Evolutionary conservation across 768 basidiomycete species (phyloP).

Genomic region (Scleroderma bovista): DNA sequence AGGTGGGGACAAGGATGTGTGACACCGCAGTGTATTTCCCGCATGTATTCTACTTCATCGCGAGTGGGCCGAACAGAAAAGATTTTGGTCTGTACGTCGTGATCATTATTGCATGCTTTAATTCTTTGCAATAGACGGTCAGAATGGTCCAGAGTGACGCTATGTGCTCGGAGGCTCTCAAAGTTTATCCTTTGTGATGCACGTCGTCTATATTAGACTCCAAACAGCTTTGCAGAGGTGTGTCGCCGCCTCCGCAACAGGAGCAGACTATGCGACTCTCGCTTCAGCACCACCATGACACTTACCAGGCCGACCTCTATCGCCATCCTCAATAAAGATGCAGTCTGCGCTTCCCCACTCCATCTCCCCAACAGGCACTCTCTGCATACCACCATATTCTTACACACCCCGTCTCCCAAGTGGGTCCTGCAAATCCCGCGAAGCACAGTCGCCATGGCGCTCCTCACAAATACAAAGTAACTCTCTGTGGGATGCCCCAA

Average conservation of each 20-base stretch:
- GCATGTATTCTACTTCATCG: no score
- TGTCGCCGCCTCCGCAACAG: slow-evolving; percentile 32
- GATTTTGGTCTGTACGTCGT: not conserved
- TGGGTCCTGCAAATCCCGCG: slow-evolving; percentile 48
- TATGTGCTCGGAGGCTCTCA: no score
- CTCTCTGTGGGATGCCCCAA: slow-evolving; percentile 64
- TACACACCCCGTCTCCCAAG: slow-evolving; percentile 56
- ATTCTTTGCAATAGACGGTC: no score
- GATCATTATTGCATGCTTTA: not conserved
- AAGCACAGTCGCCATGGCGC: slow-evolving; percentile 74
- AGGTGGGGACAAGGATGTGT: slow-evolving; percentile 36
- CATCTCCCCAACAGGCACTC: slow-evolving; percentile 59
- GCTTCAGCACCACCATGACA: slow-evolving; percentile 65
- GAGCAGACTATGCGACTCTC: slow-evolving; percentile 67
- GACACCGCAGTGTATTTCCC: no score
- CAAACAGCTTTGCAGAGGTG: no score
- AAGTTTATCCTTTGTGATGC: no score
- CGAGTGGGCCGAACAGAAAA: no score
- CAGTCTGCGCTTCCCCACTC: slow-evolving; percentile 36
- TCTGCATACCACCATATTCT: slow-evolving; percentile 74
- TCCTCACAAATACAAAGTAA: slow-evolving; percentile 50
- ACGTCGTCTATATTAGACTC: no score
- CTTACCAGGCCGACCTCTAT: slow-evolving; percentile 42
- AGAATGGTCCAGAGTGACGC: no score
- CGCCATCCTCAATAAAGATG: slow-evolving; percentile 15